Percentiles rank a stretch among this genome's conserved stretches.
Evolutionary conservation across 2,329 filamentous ascomycete genomes (phyloP).

Genomic region (Aaosphaeria pasadenensis): DNA sequence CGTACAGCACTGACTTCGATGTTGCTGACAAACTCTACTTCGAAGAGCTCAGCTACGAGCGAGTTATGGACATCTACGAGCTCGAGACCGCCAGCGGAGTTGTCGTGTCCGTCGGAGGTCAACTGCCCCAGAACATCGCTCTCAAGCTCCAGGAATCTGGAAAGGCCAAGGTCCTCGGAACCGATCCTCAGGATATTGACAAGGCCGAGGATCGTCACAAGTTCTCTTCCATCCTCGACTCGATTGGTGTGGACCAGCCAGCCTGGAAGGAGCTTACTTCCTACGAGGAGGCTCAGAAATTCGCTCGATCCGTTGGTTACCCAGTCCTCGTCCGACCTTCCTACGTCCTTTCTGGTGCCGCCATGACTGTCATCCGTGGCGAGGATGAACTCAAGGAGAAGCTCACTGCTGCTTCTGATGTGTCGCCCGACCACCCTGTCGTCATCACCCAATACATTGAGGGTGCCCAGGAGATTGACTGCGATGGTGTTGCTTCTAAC

Average conservation of each 20-base stretch:
- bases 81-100: constrained; percentile 81
- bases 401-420: constrained; percentile 82
- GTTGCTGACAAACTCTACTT: constrained; percentile 91
- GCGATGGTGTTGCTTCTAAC: constrained; percentile 84
- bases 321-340: constrained; percentile 92
- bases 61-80: constrained; percentile 99
- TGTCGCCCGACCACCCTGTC: constrained; percentile 94
- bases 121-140: constrained; percentile 96
- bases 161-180: constrained; percentile 86
- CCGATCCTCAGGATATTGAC: constrained; percentile 91
- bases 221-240: constrained; percentile 95
- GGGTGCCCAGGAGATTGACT: constrained; percentile 92
- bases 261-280: constrained; percentile 97
- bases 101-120: constrained; percentile 92
- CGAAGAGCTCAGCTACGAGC: constrained; percentile 93
- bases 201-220: constrained; percentile 98
- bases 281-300: constrained; percentile 80
- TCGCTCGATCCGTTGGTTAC: constrained; percentile 82
- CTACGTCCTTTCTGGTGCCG: constrained; percentile 95
- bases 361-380: constrained; percentile 94
- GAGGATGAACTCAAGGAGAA: constrained; percentile 91
- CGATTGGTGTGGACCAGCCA: constrained; percentile 93
- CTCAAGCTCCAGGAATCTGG: constrained; percentile 89
- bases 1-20: constrained; percentile 80
- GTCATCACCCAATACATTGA: constrained; percentile 99